Evolutionary conservation across 192 early-diverging fungal species (phyloP).

Genomic region (Coemansia sp.): DNA sequence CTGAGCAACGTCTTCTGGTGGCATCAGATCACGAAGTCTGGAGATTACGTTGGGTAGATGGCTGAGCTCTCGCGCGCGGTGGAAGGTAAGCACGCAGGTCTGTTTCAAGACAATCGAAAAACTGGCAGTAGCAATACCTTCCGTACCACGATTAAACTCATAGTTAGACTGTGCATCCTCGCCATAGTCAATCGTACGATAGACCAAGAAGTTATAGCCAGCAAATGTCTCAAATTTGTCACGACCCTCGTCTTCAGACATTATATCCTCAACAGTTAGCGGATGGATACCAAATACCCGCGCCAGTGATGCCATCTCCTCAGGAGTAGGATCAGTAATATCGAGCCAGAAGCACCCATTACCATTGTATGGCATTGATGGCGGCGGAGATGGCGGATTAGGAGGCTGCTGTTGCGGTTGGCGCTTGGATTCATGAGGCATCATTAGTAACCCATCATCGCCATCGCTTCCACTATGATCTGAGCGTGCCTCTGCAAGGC

Average conservation of each 20-base stretch:
- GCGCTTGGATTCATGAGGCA: neutral
- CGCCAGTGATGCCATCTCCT: constrained; percentile 63
- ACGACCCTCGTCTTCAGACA: constrained; percentile 76
- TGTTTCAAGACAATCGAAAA: constrained; percentile 50
- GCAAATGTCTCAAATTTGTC: constrained; percentile 90
- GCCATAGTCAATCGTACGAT: constrained; percentile 71
- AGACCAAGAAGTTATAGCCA: constrained; percentile 87
- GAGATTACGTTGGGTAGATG: constrained; percentile 55
- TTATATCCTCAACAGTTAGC: constrained; percentile 87
- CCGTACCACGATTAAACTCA: constrained; percentile 54
- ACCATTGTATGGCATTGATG: constrained; percentile 4
- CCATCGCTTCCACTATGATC: constrained; percentile 6
- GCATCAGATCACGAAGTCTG: constrained; percentile 34
- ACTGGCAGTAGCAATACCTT: constrained; percentile 63
- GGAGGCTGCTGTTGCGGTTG: constrained; percentile 1
- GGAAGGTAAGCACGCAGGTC: constrained; percentile 34
- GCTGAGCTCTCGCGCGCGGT: constrained; percentile 58
- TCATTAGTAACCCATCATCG: constrained; percentile 13
- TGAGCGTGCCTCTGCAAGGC: neutral
- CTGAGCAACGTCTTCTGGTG: neutral
- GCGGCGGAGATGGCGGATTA: neutral
- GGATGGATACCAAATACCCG: constrained; percentile 75
- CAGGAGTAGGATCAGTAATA: constrained; percentile 58
- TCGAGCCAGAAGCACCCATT: constrained; percentile 79
- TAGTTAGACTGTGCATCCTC: constrained; percentile 49